These are phyloP conservation scores for Kodamaea kaohsiungensis DNA, from an alignment of 805 yeast genomes.

Conservation along the genomic window DNA sequence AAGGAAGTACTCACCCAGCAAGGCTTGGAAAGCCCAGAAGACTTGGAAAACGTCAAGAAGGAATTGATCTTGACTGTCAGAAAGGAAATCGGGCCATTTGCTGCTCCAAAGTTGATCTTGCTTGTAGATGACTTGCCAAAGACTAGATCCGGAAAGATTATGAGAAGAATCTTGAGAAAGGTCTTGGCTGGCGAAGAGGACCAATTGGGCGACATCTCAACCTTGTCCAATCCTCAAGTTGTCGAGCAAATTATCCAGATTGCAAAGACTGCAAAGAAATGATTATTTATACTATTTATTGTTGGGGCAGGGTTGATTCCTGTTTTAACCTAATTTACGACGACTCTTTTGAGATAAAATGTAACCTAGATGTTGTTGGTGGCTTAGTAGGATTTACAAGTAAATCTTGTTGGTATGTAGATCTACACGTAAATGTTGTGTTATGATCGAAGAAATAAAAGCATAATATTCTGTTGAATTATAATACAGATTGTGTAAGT, in stretches of 20 bases:
- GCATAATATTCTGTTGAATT: no score
- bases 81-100: conserved; percentile 90
- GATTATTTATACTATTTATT: conserved; percentile 1
- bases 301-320: conserved; percentile 1
- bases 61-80: conserved; percentile 87
- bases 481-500: no score
- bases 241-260: conserved; percentile 75
- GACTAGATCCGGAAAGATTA: conserved; percentile 97
- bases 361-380: no score
- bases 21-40: conserved; percentile 31
- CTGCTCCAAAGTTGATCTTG: conserved; percentile 88
- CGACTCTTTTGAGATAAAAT: not conserved
- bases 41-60: conserved; percentile 60
- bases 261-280: conserved; percentile 44
- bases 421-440: no score
- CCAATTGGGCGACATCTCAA: conserved; percentile 88
- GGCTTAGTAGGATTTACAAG: no score
- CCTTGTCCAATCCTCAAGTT: conserved; percentile 82
- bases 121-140: conserved; percentile 93
- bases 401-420: no score
- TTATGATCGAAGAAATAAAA: no score
- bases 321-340: not conserved
- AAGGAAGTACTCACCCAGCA: conserved; percentile 32
- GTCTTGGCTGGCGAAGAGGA: conserved; percentile 90
- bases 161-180: conserved; percentile 97